Evolutionary conservation across 768 basidiomycete species (phyloP).

Genomic region (Suillus americanus): DNA sequence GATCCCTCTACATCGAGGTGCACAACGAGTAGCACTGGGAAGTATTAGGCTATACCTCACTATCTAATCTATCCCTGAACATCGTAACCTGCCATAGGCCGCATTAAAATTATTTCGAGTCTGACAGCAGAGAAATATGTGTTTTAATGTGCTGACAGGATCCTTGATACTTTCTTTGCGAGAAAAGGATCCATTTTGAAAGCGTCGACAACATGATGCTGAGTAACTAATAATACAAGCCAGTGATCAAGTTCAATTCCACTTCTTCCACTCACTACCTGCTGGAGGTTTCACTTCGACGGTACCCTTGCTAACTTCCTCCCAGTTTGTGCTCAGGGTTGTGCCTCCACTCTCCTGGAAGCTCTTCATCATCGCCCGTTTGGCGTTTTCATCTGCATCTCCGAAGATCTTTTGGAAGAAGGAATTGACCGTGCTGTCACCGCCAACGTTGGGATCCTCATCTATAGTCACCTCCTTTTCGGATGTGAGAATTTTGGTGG

Average conservation of each 20-base stretch:
- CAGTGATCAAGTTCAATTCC: conserved; percentile 40
- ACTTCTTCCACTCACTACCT: conserved; percentile 84
- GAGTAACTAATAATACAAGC: conserved; percentile 4
- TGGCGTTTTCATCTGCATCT: conserved; percentile 90
- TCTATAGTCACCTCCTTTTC: conserved; percentile 71
- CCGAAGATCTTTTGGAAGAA: conserved; percentile 92
- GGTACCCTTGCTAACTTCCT: conserved; percentile 68
- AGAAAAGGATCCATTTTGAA: conserved; percentile 8
- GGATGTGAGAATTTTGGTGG: conserved; percentile 57
- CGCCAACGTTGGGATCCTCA: conserved; percentile 88
- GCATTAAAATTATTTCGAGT: background rate
- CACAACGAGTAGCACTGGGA: background rate
- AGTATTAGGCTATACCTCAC: background rate
- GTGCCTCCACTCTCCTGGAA: conserved; percentile 95
- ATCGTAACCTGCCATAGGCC: background rate
- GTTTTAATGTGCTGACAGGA: background rate
- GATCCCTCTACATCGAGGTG: background rate
- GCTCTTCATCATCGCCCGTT: conserved; percentile 97
- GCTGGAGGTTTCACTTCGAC: conserved; percentile 82
- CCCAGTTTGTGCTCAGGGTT: conserved; percentile 94
- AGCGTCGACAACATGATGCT: conserved; percentile 11
- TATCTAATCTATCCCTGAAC: background rate
- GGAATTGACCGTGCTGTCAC: conserved; percentile 80
- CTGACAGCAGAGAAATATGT: background rate
- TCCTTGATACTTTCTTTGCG: background rate